Evolutionary conservation across 768 basidiomycete genomes (phyloP), one percentile per base, ranked within the genome.

Genomic region (Polyporus arcularius): DNA sequence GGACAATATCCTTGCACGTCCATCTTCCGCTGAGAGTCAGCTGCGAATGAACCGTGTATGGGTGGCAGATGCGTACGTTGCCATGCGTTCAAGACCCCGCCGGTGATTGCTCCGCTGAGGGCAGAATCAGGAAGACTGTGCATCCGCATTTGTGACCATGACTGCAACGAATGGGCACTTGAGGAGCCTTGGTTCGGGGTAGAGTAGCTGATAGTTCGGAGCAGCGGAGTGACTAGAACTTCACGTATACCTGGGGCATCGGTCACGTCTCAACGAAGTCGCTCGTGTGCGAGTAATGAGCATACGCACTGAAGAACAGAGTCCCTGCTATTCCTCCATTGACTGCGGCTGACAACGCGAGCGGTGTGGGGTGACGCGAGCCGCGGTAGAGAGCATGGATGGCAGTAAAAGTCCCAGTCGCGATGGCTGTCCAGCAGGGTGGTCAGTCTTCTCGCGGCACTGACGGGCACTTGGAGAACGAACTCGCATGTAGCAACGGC

Each of bases 401-500:
- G 14, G 78, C 79, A 43, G 77, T 75, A 14, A 77, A 65, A 2
- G 71, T 60, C 40, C 84, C 87, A 62, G 87, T 85, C 35, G 82
- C 64, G 52, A 78, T 74, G 58, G 88, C 92, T 94, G 66, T 43
- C 42, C 14, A 63, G 43, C 26, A 61, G 70, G 69, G 67, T 70
- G 61, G 66, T 67, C 72, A 59, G 74, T 68, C 18, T 3, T 16
- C 64, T 61, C 41, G 66, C 42, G 14, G 40, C 16, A n/a, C 18
- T 8, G 4, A 55, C 30, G 35, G 45, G 42, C n/a, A 32, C 8
- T 3, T 52, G 66, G 76, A 77, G 79, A 74, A 88, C 87, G 85
- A 85, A 91, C 90, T 88, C 82, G 89, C 90, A 92, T 86, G 87
- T 85, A 75, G 82, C 73, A 62, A 82, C 68, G 30, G 87, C 84